Conservation (phyloP, 345 rosid species). For the Linum lewisii region DNA sequence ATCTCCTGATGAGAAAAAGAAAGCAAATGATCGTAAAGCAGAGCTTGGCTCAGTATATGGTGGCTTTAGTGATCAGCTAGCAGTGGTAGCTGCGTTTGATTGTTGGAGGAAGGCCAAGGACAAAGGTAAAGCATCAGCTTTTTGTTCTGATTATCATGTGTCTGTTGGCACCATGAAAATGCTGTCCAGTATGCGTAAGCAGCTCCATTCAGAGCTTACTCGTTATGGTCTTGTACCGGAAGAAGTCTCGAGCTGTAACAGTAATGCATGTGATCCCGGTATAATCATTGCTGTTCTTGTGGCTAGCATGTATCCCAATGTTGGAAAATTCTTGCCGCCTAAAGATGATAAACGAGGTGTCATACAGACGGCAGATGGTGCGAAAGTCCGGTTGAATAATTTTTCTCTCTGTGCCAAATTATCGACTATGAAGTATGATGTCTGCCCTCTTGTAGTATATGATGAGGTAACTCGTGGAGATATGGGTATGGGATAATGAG, state of each 20-base stretch:
- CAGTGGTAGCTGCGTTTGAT: conserved; percentile 83
- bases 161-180: conserved; percentile 64
- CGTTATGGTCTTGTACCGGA: conserved; percentile 56
- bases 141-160: conserved; percentile 73
- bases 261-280: conserved; percentile 60
- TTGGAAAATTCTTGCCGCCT: conserved; percentile 55
- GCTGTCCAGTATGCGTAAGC: conserved; percentile 77
- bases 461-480: conserved; percentile 92
- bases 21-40: conserved; percentile 54
- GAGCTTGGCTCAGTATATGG: conserved; percentile 82
- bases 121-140: conserved; percentile 42
- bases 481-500: conserved; percentile 63
- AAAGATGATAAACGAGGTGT: conserved; percentile 33
- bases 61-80: conserved; percentile 85
- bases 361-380: conserved; percentile 69
- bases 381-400: conserved; percentile 59
- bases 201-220: conserved; percentile 60
- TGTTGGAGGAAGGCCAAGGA: conserved; percentile 78
- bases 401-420: conserved; percentile 48
- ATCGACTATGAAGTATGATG: conserved; percentile 25
- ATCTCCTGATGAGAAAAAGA: conserved; percentile 61
- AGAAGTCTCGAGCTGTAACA: conserved; percentile 43
- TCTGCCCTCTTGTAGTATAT: conserved; percentile 48
- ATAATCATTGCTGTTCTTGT: conserved; percentile 71
- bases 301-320: conserved; percentile 83